A percentile compares a stretch with the other conserved stretches of the same genome.
Evolutionary conservation across 495 filamentous ascomycete genomes (phyloP).

Genomic region (Lophiostoma macrostomum): DNA sequence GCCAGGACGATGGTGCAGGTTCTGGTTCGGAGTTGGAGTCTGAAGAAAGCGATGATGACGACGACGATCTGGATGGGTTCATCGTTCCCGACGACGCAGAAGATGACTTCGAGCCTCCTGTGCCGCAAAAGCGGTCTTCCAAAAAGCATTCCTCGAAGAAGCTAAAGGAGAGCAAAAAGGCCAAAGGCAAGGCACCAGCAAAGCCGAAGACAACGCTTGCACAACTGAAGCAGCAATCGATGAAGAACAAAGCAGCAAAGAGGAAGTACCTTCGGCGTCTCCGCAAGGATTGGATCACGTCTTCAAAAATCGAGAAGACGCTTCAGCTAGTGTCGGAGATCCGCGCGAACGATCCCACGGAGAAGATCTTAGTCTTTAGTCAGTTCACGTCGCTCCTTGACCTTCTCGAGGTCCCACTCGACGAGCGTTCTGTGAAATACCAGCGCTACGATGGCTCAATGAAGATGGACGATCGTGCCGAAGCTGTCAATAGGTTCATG

Average conservation of each 20-base stretch:
- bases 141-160: no score
- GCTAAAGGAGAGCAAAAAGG: slow-evolving; percentile 36
- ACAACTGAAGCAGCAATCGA: slow-evolving; percentile 62
- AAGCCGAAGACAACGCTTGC: slow-evolving; percentile 53
- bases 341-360: slow-evolving; percentile 44
- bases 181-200: slow-evolving; percentile 36
- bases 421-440: slow-evolving; percentile 59
- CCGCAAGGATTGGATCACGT: slow-evolving; percentile 64
- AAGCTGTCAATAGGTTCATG: slow-evolving; percentile 70
- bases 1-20: slow-evolving; percentile 34
- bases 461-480: slow-evolving; percentile 63
- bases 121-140: background rate
- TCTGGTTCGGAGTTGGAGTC: slow-evolving; percentile 25
- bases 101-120: slow-evolving; percentile 39
- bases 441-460: slow-evolving; percentile 87
- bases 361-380: slow-evolving; percentile 92
- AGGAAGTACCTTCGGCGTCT: slow-evolving; percentile 64
- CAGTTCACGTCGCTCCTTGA: slow-evolving; percentile 91
- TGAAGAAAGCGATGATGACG: slow-evolving; percentile 34
- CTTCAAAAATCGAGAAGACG: slow-evolving; percentile 75
- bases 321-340: slow-evolving; percentile 63
- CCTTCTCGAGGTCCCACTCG: slow-evolving; percentile 84
- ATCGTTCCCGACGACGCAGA: slow-evolving; percentile 45
- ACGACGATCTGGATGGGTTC: slow-evolving; percentile 39
- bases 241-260: slow-evolving; percentile 59